Base-by-base conservation (phyloP, 176 grass and related monocot genomes). In the Pharus latifolius region DNA sequence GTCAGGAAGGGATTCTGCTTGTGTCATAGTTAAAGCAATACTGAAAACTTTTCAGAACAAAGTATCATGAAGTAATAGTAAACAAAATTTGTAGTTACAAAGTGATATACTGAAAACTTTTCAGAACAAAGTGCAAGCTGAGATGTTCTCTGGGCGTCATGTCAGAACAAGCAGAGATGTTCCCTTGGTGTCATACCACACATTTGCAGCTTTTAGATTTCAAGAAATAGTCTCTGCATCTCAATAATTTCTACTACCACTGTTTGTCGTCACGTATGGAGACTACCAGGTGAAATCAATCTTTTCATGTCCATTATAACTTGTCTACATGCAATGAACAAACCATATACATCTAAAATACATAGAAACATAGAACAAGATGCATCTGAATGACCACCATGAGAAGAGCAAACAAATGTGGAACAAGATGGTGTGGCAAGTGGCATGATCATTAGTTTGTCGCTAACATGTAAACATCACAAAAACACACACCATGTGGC, bases 401-500 rank as follows among this genome's bases (percentile, higher is more conserved):
- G 60, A 56, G 60, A 71, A 14, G 7, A 60, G 27, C 34, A 76
- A 72, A 44, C 50, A 59, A 65, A 57, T 67, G 52, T 60, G 68
- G 33, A 79, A 4, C 44, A 67, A 60, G 35, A 31, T 46, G 12
- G 75, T n/a, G n/a, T n/a, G n/a, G n/a, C n/a, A n/a, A n/a, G n/a
- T 46, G 65, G 75, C 53, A 73, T 53, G 82, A n/a, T 24, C 67
- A 67, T 73, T 78, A 50, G 72, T 59, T 49, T 76, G 72, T 77
- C 65, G 56, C 40, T 38, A 46, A 24, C 12, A 56, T 23, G 1
- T 10, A 44, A 19, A 60, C 29, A 38, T 38, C 35, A 38, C n/a
- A 67, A 34, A 74, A 45, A 56, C 15, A 51, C 53, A 74, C 16
- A 14, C 58, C 70, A 80, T 74, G 76, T 49, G 77, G 49, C 10